Percentiles rank a stretch among this genome's conserved stretches.
phyloP scores from a whole-genome alignment of 2,329 filamentous ascomycete genomes.

The Onygena corvina region DNA sequence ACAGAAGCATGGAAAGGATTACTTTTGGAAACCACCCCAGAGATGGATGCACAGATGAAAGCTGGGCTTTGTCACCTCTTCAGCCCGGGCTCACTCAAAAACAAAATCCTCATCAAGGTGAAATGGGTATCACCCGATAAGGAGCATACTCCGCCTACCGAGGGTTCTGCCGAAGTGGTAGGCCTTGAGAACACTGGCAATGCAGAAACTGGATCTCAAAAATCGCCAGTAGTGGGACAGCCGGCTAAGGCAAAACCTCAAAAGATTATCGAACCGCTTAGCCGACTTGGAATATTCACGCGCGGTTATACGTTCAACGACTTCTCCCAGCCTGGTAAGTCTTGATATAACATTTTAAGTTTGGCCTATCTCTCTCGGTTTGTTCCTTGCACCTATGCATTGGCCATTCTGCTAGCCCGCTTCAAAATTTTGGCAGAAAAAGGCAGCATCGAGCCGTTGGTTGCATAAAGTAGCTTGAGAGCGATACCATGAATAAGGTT shows the following conservation, averaged over 20 bases:
- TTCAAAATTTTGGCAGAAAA: background rate
- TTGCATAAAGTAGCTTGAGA: background rate
- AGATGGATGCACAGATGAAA: slow-evolving; percentile 42
- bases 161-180: slow-evolving; percentile 4
- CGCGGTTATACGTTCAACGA: slow-evolving; percentile 68
- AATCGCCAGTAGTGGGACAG: slow-evolving; percentile 2
- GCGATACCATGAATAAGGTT: background rate
- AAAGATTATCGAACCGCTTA: slow-evolving; percentile 61
- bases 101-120: slow-evolving; percentile 76
- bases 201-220: slow-evolving; percentile 29
- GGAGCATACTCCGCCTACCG: background rate
- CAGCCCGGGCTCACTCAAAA: slow-evolving; percentile 56
- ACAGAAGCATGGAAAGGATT: slow-evolving; percentile 68
- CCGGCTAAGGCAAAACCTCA: slow-evolving; percentile 30
- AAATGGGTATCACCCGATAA: slow-evolving; percentile 46
- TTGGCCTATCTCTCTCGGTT: background rate
- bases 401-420: slow-evolving; percentile 1
- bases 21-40: slow-evolving; percentile 53
- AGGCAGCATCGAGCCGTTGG: background rate
- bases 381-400: slow-evolving; percentile 2
- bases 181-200: slow-evolving; percentile 23
- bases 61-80: slow-evolving; percentile 42
- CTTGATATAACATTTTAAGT: slow-evolving; percentile 1
- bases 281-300: slow-evolving; percentile 71
- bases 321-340: slow-evolving; percentile 54